Percentiles rank a stretch among this genome's conserved stretches.
phyloP scores from a whole-genome alignment of 2,329 filamentous ascomycete species.

The Tetracladium maxilliforme region DNA sequence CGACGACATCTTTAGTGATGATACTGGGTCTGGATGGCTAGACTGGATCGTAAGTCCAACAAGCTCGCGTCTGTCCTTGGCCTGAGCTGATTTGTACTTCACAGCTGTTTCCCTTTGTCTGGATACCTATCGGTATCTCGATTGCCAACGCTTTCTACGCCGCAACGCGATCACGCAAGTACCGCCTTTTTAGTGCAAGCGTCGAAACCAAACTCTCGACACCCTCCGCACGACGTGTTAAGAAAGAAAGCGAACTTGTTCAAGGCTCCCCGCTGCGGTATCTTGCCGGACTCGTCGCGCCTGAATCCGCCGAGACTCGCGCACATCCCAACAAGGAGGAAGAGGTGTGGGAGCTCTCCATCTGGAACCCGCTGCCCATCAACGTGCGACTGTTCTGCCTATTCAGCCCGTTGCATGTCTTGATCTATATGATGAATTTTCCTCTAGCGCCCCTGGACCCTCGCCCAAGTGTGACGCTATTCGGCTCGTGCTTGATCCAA shows the following conservation, averaged over 20 bases:
- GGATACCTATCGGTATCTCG: slow-evolving; percentile 53
- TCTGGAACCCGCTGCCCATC: slow-evolving; percentile 88
- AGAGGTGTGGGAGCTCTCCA: slow-evolving; percentile 87
- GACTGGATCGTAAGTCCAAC: slow-evolving; percentile 32
- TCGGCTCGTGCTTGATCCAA: slow-evolving; percentile 68
- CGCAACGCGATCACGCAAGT: slow-evolving; percentile 67
- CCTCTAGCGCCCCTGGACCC: slow-evolving; percentile 64
- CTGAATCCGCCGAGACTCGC: slow-evolving; percentile 62
- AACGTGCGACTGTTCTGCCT: slow-evolving; percentile 72
- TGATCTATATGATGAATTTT: slow-evolving; percentile 79
- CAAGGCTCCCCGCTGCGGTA: slow-evolving; percentile 67
- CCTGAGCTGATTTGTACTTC: slow-evolving; percentile 37
- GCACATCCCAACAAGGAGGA: slow-evolving; percentile 68
- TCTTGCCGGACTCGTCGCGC: slow-evolving; percentile 50
- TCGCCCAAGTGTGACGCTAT: slow-evolving; percentile 71
- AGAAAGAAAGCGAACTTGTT: slow-evolving; percentile 70
- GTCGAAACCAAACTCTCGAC: slow-evolving; percentile 66
- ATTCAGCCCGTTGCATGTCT: slow-evolving; percentile 87
- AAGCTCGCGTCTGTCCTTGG: too few species aligned
- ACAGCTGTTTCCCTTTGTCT: slow-evolving; percentile 57
- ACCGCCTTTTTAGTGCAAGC: slow-evolving; percentile 78
- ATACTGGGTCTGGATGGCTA: slow-evolving; percentile 48
- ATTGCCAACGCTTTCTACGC: slow-evolving; percentile 67
- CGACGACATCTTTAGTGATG: slow-evolving; percentile 79
- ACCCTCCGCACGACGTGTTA: slow-evolving; percentile 75